phyloP scores from a whole-genome alignment of 2,329 filamentous ascomycete species.

The Talaromyces sp. region DNA sequence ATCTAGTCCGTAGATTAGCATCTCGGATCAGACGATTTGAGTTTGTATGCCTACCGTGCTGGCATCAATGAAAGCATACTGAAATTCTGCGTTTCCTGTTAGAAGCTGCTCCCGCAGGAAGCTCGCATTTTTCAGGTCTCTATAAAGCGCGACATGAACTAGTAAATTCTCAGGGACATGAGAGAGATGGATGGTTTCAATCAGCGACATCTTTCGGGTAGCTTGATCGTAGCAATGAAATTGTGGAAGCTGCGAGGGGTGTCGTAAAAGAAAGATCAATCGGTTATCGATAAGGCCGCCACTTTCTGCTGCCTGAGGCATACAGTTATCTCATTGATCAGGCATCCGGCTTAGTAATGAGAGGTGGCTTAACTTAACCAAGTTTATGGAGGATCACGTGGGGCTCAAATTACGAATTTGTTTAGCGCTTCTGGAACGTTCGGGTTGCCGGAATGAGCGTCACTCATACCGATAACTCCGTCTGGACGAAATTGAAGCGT shows the following conservation, averaged over 20 bases:
- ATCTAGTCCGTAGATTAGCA: constrained; percentile 49
- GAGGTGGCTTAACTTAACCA: neutral
- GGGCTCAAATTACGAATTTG: neutral
- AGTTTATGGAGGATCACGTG: constrained; percentile 2
- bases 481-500: neutral
- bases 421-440: constrained; percentile 37
- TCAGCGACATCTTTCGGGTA: constrained; percentile 28
- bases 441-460: constrained; percentile 27
- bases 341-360: neutral
- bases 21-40: neutral
- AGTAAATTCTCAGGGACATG: constrained; percentile 67
- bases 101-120: constrained; percentile 81
- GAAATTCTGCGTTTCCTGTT: constrained; percentile 77
- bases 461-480: constrained; percentile 19
- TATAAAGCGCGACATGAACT: constrained; percentile 73
- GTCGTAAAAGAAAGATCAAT: neutral
- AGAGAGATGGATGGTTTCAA: constrained; percentile 69
- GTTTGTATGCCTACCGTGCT: constrained; percentile 57
- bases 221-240: neutral
- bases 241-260: neutral
- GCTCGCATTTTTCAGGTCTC: constrained; percentile 69
- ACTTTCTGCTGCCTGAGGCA: constrained; percentile 11
- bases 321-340: neutral
- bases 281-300: constrained; percentile 6
- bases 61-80: constrained; percentile 92